Percentiles rank a stretch among this genome's conserved stretches.
Evolutionary conservation across 2,329 filamentous ascomycete species (phyloP).

Genomic region (Plectosphaerella cucumerina): DNA sequence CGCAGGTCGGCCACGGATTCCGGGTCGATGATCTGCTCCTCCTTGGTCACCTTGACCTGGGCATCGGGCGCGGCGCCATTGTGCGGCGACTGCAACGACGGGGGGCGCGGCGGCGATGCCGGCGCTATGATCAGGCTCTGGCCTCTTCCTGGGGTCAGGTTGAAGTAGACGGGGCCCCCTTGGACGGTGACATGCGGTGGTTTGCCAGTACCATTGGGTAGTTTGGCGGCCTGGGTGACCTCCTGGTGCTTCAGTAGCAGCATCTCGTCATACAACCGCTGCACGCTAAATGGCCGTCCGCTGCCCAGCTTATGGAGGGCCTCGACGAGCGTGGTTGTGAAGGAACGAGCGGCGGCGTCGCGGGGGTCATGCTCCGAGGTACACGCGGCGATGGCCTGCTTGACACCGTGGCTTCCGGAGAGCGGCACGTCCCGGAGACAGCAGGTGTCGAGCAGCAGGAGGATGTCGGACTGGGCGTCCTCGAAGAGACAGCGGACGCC

Average conservation of each 20-base stretch:
- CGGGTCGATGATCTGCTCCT: conserved; percentile 41
- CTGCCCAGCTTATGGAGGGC: conserved; percentile 48
- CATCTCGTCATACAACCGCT: conserved; percentile 54
- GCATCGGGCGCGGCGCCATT: conserved; percentile 10
- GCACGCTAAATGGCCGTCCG: conserved; percentile 51
- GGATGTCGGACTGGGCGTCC: conserved; percentile 58
- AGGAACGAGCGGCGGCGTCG: conserved; percentile 46
- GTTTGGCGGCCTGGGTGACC: conserved; percentile 31
- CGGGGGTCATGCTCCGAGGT: conserved; percentile 44
- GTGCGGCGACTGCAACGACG: conserved; percentile 24
- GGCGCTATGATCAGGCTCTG: conserved; percentile 51
- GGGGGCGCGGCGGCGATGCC: conserved; percentile 25
- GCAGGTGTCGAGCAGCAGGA: conserved; percentile 60
- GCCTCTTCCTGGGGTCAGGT: conserved; percentile 48
- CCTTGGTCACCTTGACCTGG: conserved; percentile 18
- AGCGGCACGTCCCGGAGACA: conserved; percentile 46
- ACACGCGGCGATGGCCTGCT: conserved; percentile 60
- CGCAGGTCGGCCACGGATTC: conserved; percentile 49
- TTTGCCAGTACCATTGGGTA: conserved; percentile 40
- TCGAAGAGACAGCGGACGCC: conserved; percentile 59
- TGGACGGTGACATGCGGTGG: conserved; percentile 25
- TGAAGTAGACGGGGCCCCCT: conserved; percentile 47
- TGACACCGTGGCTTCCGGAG: conserved; percentile 50
- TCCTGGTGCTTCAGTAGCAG: conserved; percentile 40
- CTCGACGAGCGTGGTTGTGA: conserved; percentile 54